These are phyloP conservation scores for Helicocarpus griseus DNA, from an alignment of 2,329 filamentous ascomycete species.

Conservation along the genomic window DNA sequence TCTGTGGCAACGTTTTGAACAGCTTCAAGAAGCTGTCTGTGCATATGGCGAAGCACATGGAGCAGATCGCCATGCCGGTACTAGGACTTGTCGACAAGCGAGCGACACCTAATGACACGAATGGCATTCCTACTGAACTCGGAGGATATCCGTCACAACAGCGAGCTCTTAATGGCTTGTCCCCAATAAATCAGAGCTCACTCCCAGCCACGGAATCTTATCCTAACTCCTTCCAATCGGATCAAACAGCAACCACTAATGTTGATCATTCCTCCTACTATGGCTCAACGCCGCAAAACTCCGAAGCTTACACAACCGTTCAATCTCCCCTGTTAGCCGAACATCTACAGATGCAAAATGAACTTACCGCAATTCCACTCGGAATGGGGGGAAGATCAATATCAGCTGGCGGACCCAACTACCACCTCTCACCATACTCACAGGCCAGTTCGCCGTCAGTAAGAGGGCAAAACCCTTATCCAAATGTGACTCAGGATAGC, in stretches of 20 bases:
- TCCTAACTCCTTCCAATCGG: neutral
- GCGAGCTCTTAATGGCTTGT: neutral
- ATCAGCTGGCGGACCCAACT: neutral
- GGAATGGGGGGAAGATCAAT: neutral
- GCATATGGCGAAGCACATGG: constrained; percentile 92
- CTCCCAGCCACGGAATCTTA: neutral
- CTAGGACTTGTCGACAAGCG: constrained; percentile 43
- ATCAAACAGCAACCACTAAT: neutral
- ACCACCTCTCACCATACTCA: constrained; percentile 4
- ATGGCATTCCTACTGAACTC: constrained; percentile 5
- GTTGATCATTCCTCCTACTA: neutral
- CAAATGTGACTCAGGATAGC: neutral
- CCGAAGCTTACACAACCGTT: constrained; percentile 4
- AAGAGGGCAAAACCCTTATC: neutral
- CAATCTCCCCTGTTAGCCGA: constrained; percentile 1
- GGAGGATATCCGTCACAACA: neutral
- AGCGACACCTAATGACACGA: constrained; percentile 33
- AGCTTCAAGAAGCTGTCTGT: constrained; percentile 91
- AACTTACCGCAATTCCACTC: neutral
- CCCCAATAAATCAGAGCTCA: neutral
- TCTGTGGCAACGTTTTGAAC: constrained; percentile 70
- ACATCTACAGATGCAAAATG: constrained; percentile 6
- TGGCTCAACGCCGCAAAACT: neutral
- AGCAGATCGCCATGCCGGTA: constrained; percentile 77
- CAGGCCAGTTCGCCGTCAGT: constrained; percentile 5